These are phyloP conservation scores for Dipteronia sinensis DNA, from an alignment of 345 rosid species.

Conservation along the genomic window DNA sequence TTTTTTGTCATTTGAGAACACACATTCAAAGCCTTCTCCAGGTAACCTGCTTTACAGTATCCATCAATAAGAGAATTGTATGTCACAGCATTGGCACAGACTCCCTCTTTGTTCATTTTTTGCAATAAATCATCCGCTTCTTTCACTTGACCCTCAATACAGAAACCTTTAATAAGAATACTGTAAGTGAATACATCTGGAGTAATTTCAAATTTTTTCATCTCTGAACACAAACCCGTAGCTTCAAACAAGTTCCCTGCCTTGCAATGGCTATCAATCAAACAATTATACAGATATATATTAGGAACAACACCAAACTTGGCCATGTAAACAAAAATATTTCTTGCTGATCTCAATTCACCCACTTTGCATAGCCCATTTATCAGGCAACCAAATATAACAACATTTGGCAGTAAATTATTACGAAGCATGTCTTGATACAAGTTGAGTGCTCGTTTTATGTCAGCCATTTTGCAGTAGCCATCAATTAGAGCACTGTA, in stretches of 20 bases:
- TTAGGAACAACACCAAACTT: conserved; percentile 65
- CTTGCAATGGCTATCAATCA: conserved; percentile 57
- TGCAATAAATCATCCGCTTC: conserved; percentile 47
- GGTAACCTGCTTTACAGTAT: conserved; percentile 49
- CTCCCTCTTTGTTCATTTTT: conserved; percentile 50
- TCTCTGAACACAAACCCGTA: conserved; percentile 43
- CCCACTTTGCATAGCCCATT: conserved; percentile 62
- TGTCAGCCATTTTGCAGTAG: conserved; percentile 46
- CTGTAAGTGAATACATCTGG: conserved; percentile 67
- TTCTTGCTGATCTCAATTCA: conserved; percentile 46
- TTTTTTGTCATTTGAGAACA: conserved; percentile 60
- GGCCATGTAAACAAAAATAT: conserved; percentile 50
- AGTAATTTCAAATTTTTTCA: conserved; percentile 44
- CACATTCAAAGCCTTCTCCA: conserved; percentile 58
- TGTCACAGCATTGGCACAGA: conserved; percentile 52
- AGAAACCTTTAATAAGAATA: conserved; percentile 56
- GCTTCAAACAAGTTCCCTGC: conserved; percentile 48
- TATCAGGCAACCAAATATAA: conserved; percentile 53
- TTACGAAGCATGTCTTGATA: conserved; percentile 42
- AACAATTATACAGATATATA: conserved; percentile 52
- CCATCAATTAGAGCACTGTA: conserved; percentile 57
- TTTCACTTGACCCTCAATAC: conserved; percentile 35
- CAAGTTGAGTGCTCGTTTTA: conserved; percentile 44
- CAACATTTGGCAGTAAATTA: conserved; percentile 53
- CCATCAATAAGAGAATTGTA: conserved; percentile 65